These are phyloP conservation scores for Fusarium sp. DNA, from an alignment of 2,329 filamentous ascomycete genomes.

Conservation along the genomic window DNA sequence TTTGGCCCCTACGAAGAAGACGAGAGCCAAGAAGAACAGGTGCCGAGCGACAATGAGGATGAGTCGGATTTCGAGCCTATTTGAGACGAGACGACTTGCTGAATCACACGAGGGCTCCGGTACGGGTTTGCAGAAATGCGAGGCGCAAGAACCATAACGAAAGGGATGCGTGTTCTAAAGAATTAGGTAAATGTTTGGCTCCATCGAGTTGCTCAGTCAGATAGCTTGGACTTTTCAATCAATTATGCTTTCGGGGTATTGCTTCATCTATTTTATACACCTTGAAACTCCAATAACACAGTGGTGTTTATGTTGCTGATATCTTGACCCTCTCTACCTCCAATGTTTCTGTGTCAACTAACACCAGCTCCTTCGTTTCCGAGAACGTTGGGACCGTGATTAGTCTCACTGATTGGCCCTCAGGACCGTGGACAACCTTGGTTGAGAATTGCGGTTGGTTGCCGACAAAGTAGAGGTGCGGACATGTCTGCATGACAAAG, in stretches of 20 bases:
- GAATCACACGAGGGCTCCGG: not conserved
- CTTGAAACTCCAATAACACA: slow-evolving; percentile 4
- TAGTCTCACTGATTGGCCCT: slow-evolving; percentile 80
- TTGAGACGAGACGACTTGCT: not conserved
- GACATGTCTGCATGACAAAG: slow-evolving; percentile 87
- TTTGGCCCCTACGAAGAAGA: slow-evolving; percentile 5
- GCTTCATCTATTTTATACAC: slow-evolving; percentile 24
- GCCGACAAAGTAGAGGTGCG: slow-evolving; percentile 92
- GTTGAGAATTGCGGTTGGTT: slow-evolving; percentile 86
- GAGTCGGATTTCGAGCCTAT: slow-evolving; percentile 27
- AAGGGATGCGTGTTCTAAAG: not conserved
- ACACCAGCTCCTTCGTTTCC: slow-evolving; percentile 81
- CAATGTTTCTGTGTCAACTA: slow-evolving; percentile 89
- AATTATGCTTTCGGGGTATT: slow-evolving; percentile 39
- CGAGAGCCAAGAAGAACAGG: not conserved
- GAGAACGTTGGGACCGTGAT: slow-evolving; percentile 88
- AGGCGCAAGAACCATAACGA: not conserved
- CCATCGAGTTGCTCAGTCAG: slow-evolving; percentile 6
- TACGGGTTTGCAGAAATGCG: not conserved
- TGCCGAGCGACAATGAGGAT: slow-evolving; percentile 13
- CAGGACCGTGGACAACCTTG: slow-evolving; percentile 74
- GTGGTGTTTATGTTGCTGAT: slow-evolving; percentile 40
- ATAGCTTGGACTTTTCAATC: slow-evolving; percentile 12
- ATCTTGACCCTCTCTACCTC: slow-evolving; percentile 81
- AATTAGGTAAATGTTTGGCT: not conserved